Evolutionary conservation across 345 rosid species (phyloP), one percentile per base, ranked within the genome.

Genomic region (Anastatica hierochuntica): DNA sequence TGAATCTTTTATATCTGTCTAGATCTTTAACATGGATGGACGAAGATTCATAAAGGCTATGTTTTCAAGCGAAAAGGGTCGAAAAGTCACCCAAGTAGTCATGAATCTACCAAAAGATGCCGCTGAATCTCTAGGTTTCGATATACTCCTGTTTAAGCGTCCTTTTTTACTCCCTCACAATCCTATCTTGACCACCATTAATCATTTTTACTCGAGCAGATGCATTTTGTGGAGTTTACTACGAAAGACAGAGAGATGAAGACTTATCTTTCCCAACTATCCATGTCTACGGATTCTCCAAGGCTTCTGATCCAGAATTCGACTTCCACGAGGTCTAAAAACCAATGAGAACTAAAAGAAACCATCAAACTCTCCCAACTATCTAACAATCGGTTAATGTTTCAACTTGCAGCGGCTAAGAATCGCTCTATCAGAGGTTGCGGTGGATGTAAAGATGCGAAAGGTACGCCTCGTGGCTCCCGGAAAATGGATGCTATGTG

Each of bases 211-310:
- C 29, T 46, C 27, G 39, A 33, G 15, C 77, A 90, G 97, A 82
- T 82, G 81, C 79, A 44, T 90, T 86, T 63, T 70, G 75, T 40
- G 97, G 94, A 66, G 64, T 82, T 58, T 86, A 75, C 58, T 71
- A 55, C 34, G 75, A 66, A 36, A 72, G 66, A 43, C 73, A 67
- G 8, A 74, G 63, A 47, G 72, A 63, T 10, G 68, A 53, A 56
- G 67, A 69, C 35, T 69, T 64, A 23, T 62, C 58, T 46, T 72
- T 79, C 44, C 97, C 95, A 46, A 66, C 43, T 54, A 84, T 90
- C 68, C 92, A 90, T 69, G 87, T 87, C 19, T 84, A 87, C 49
- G 98, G 96, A 37, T 90, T 90, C 72, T 90, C 98, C 48, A 90
- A 80, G 69, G 98, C 95, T 54, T 34, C 68, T 60, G 98, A 87